These are phyloP conservation scores for Babesia bigemina DNA, from an alignment of 169 alveolate species.

Conservation along the genomic window DNA sequence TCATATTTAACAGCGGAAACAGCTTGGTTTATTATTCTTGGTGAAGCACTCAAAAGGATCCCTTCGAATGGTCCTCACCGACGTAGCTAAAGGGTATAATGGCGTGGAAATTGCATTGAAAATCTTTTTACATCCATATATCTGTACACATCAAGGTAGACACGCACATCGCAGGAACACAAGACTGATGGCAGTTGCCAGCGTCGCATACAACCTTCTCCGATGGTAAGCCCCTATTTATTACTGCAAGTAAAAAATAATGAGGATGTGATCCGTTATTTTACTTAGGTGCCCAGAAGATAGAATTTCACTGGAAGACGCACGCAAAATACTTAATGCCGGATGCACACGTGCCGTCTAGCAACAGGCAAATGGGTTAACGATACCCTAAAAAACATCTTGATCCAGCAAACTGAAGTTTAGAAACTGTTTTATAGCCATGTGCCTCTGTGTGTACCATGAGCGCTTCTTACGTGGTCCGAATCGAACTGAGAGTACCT, in stretches of 20 bases:
- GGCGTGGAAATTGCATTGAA: neutral
- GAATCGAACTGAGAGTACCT: neutral
- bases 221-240: conserved; percentile 4
- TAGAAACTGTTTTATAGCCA: neutral
- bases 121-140: neutral
- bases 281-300: conserved; percentile 36
- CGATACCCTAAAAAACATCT: neutral
- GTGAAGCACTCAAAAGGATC: conserved; percentile 15
- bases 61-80: conserved; percentile 8
- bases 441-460: neutral
- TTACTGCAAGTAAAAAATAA: neutral
- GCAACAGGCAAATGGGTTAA: neutral
- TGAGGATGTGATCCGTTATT: neutral
- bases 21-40: conserved; percentile 30
- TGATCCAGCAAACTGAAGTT: neutral
- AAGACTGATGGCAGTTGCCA: conserved; percentile 34
- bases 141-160: neutral
- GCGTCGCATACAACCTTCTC: conserved; percentile 37
- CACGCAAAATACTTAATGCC: conserved; percentile 25
- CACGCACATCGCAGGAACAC: conserved; percentile 16
- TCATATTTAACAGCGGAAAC: conserved; percentile 22
- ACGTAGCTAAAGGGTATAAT: conserved; percentile 33
- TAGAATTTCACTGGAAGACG: conserved; percentile 30
- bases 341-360: neutral
- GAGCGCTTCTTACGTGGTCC: neutral